Base-by-base conservation (phyloP, 2,329 filamentous ascomycete genomes). In the Cercospora beticola region DNA sequence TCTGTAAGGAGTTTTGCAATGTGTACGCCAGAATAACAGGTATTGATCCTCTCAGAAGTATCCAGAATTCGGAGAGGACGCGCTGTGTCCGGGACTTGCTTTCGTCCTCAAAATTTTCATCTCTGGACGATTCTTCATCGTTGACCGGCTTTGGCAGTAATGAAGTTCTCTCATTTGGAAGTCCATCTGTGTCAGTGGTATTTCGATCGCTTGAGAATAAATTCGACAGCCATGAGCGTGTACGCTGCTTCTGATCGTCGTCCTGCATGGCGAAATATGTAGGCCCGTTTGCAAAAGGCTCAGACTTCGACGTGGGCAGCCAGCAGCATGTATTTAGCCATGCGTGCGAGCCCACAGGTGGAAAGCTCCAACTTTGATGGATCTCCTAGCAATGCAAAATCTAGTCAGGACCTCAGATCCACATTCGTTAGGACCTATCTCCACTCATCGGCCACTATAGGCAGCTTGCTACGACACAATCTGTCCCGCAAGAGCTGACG, bases 21-120 rank as follows among this genome's bases (percentile, higher is more conserved):
- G 90, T 90, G 79, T 97, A 97, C 68, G 92, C 92, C 43, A 97
- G 77, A 69, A 96, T 93, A 3, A 96, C 90, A 0, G 92, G 92
- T 0, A 92, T 78, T 0, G 92, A 92, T 26, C 88, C 87, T 73
- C 87, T 89, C 43, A 91, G 80, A 1, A 95, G 82, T 6, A 92
- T 80, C 82, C 86, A 86, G 72, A 92, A 88, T 78, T 95, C 92
- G 26, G 80, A 75, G 4, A 84, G 72, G 14, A 86, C 74, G 26
- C 82, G 78, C 62, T 79, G 78, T 18, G 75, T 77, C 21, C 74
- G 76, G 3, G 80, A 77, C 8, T 69, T 69, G 14, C 76, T 69
- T 9, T 76, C 79, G 59, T 79, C 78, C 36, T 82, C 79, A 21
- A 81, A 78, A 62, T 80, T 76, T 2, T 75, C 73, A 33, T 83